A percentile compares a stretch with the other conserved stretches of the same genome.
Conservation (phyloP, 805 yeast species). For the Hanseniaspora taiwanica region DNA sequence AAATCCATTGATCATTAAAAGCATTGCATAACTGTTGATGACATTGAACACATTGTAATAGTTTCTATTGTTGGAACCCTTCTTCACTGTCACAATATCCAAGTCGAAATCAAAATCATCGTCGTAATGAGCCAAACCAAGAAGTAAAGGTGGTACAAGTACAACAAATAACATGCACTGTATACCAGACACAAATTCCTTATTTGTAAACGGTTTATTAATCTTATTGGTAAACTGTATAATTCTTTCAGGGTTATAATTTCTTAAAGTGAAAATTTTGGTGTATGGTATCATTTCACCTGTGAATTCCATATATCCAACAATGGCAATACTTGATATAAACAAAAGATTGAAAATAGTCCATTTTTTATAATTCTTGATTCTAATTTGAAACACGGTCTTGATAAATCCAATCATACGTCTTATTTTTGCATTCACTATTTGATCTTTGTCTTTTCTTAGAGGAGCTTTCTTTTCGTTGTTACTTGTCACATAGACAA, state of each 20-base stretch:
- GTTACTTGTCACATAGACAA: too few relatives aligned
- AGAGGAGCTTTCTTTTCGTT: too few relatives aligned
- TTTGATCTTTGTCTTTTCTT: too few relatives aligned
- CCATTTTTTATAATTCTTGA: not conserved
- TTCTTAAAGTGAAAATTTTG: not conserved
- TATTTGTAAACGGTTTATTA: not conserved
- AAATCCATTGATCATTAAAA: conserved; percentile 15
- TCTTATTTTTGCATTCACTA: too few relatives aligned
- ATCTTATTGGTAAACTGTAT: not conserved
- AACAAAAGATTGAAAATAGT: not conserved
- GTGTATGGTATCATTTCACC: not conserved
- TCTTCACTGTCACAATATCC: too few relatives aligned
- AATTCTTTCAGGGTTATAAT: not conserved
- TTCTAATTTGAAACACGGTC: not conserved
- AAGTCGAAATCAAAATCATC: not conserved
- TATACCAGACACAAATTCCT: not conserved
- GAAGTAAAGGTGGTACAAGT: not conserved
- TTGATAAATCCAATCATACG: too few relatives aligned
- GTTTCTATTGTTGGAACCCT: not conserved
- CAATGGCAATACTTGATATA: not conserved
- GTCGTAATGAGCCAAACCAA: not conserved
- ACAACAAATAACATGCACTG: not conserved
- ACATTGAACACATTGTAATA: conserved; percentile 11
- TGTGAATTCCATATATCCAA: not conserved
- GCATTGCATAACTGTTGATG: conserved; percentile 11